phyloP scores from a whole-genome alignment of 768 basidiomycete species.

The Phaffia tasmanica region DNA sequence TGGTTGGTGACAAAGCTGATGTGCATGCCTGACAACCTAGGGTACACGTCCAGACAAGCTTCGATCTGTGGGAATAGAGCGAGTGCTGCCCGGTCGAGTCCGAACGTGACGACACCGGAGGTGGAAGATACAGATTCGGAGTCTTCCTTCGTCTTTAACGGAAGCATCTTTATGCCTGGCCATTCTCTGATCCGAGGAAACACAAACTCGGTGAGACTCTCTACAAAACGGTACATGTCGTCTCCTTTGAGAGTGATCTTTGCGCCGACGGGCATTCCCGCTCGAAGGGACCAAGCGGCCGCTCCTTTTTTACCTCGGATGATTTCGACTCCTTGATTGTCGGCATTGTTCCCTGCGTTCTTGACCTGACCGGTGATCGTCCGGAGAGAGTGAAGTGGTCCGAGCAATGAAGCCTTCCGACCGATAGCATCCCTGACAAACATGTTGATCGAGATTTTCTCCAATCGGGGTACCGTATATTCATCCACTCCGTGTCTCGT shows the following conservation, averaged over 20 bases:
- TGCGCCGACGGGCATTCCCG: slow-evolving; percentile 67
- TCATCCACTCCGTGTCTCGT: slow-evolving; percentile 48
- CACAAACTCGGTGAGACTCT: slow-evolving; percentile 80
- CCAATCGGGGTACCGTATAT: slow-evolving; percentile 61
- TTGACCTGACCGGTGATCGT: slow-evolving; percentile 74
- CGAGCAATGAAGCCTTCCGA: slow-evolving; percentile 61
- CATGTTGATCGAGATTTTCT: slow-evolving; percentile 73
- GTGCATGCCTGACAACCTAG: slow-evolving; percentile 76
- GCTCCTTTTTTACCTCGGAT: slow-evolving; percentile 50
- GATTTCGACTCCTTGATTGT: slow-evolving; percentile 66
- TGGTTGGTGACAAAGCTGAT: slow-evolving; percentile 88
- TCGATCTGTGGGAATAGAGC: slow-evolving; percentile 91
- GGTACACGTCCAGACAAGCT: slow-evolving; percentile 82
- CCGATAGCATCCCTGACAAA: slow-evolving; percentile 69
- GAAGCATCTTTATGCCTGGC: slow-evolving; percentile 67
- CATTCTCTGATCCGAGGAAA: slow-evolving; percentile 89
- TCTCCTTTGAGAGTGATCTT: slow-evolving; percentile 84
- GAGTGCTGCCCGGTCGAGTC: slow-evolving; percentile 72
- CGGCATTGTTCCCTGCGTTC: slow-evolving; percentile 58
- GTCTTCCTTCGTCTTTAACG: slow-evolving; percentile 52
- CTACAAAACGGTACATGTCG: slow-evolving; percentile 89
- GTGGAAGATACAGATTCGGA: slow-evolving; percentile 51
- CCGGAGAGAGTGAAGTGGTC: slow-evolving; percentile 76
- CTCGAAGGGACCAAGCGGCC: slow-evolving; percentile 68
- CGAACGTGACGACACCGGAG: slow-evolving; percentile 79